These are phyloP conservation scores for Areca catechu DNA, from an alignment of 176 grass and related monocot genomes.

Conservation along the genomic window DNA sequence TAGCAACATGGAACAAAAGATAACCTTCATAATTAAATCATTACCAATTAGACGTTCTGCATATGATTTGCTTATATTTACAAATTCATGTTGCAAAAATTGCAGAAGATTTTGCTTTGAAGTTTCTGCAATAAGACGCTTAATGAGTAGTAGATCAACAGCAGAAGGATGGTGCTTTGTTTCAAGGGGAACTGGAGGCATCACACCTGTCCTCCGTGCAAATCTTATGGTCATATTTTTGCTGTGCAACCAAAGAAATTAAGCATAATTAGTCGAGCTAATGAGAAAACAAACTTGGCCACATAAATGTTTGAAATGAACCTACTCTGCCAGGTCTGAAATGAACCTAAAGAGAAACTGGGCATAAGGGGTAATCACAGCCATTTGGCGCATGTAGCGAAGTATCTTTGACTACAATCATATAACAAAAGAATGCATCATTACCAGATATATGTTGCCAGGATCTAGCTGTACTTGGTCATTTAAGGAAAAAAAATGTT, in stretches of 20 bases:
- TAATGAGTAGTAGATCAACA: slow-evolving; percentile 94
- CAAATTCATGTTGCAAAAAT: slow-evolving; percentile 95
- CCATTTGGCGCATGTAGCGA: slow-evolving; percentile 97
- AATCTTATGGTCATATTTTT: slow-evolving; percentile 89
- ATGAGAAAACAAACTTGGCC: slow-evolving; percentile 7
- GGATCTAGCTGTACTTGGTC: too few relatives aligned
- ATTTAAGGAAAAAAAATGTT: too few relatives aligned
- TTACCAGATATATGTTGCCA: too few relatives aligned
- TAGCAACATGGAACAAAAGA: background rate
- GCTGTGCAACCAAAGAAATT: slow-evolving; percentile 32
- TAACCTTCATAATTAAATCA: slow-evolving; percentile 11
- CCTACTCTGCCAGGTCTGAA: slow-evolving; percentile 73
- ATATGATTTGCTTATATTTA: slow-evolving; percentile 82
- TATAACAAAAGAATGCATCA: too few relatives aligned
- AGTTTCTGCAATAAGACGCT: slow-evolving; percentile 77
- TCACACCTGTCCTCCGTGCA: slow-evolving; percentile 74
- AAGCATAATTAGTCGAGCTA: too few relatives aligned
- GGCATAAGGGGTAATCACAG: slow-evolving; percentile 94
- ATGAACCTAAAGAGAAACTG: slow-evolving; percentile 90
- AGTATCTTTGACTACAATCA: slow-evolving; percentile 75
- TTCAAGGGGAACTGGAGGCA: slow-evolving; percentile 84
- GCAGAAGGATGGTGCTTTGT: slow-evolving; percentile 95
- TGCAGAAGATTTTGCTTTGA: slow-evolving; percentile 90
- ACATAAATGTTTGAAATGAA: slow-evolving; percentile 11
- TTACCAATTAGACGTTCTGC: slow-evolving; percentile 96